Percentiles rank a stretch among this genome's conserved stretches.
These are phyloP conservation scores for Vararia minispora DNA, from an alignment of 768 basidiomycete genomes.

Conservation along the genomic window DNA sequence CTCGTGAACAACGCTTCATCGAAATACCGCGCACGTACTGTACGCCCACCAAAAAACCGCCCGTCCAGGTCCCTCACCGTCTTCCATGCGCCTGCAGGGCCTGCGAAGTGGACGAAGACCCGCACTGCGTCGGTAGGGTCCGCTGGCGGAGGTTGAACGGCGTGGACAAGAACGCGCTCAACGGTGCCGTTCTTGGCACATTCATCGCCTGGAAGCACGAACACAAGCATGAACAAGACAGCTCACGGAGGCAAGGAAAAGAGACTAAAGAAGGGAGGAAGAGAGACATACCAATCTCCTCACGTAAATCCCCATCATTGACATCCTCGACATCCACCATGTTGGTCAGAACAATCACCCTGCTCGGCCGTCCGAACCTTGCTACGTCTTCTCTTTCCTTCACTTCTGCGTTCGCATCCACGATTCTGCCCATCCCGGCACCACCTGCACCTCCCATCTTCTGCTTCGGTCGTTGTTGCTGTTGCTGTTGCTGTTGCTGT, in stretches of 20 bases:
- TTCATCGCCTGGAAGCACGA: conserved; percentile 55
- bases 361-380: conserved; percentile 81
- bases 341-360: conserved; percentile 83
- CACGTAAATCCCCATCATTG: conserved; percentile 74
- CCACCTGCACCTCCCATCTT: conserved; percentile 31
- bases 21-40: conserved; percentile 76
- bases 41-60: conserved; percentile 81
- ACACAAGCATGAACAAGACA: conserved; percentile 3
- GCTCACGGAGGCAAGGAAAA: neutral
- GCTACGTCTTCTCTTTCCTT: conserved; percentile 67
- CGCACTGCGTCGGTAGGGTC: conserved; percentile 77
- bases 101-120: conserved; percentile 85
- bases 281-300: conserved; percentile 65
- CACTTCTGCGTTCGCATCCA: conserved; percentile 83
- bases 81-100: conserved; percentile 92
- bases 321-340: conserved; percentile 81
- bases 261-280: neutral
- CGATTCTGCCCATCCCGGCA: conserved; percentile 76
- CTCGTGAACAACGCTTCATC: conserved; percentile 44
- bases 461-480: too few species aligned
- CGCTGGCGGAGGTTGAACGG: conserved; percentile 52
- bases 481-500: conserved; percentile 27
- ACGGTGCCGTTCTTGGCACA: conserved; percentile 88
- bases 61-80: conserved; percentile 91
- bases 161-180: conserved; percentile 79